Evolutionary conservation across 2,329 filamentous ascomycete species (phyloP), one percentile per base, ranked within the genome.

Genomic region (Penicillium sp.): DNA sequence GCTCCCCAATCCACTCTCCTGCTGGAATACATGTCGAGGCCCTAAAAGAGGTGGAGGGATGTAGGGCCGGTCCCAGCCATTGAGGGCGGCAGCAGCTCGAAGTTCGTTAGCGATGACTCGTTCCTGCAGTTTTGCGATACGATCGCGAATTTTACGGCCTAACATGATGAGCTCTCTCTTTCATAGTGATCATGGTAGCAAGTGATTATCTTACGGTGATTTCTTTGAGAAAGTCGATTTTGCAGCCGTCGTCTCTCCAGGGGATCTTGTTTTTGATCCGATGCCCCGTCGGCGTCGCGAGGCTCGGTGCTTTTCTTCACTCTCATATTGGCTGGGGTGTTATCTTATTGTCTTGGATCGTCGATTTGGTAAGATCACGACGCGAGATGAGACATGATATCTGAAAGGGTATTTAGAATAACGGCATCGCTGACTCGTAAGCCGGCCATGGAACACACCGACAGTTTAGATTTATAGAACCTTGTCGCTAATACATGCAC

Each of bases 51-150:
- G 52, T 4, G 66, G 61, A 35, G 66, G 51, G 5, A 59, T 62
- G 25, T 60, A 69, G 4, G 64, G 52, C 38, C 67, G 70, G 26
- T 71, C 67, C 73, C 72, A 75, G 25, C 70, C 68, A 38, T 72
- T 69, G 1, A 73, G 56, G 25, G 59, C 68, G 3, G 73, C 72
- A 1, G 70, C 68, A 1, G 72, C 73, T 52, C 70, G 64, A 1
- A 75, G 67, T 52, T 75, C 73, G 54, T 72, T 75, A 7, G 72
- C 73, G 11, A 75, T 72, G 5, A 75, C 73, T 2, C 72, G 72
- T 38, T 75, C 73, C 59, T 75, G 73, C 2, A 75, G 68, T 54
- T 75, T 75, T 19, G 73, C 71, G 48, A 75, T 75, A 6, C 73
- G 71, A 33, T 75, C 73, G 48, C 73, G 65, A 38, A 74, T 74